phyloP scores from a whole-genome alignment of 2,329 filamentous ascomycete species.

The Monosporascus sp. region DNA sequence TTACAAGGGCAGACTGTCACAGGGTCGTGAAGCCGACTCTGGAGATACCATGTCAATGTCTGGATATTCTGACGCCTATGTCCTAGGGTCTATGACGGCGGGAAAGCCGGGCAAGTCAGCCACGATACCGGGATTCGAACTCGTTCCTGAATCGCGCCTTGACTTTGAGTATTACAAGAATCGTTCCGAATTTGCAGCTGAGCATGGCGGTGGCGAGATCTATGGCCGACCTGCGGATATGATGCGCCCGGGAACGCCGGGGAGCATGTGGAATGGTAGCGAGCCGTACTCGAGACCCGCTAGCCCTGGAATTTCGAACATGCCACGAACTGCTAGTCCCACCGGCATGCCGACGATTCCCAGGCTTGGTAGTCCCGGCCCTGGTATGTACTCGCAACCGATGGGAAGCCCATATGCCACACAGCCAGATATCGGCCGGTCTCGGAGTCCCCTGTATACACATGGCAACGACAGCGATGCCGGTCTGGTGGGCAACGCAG shows the following conservation, averaged over 20 bases:
- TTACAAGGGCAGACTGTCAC: constrained; percentile 73
- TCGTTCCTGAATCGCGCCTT: constrained; percentile 79
- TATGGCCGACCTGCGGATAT: constrained; percentile 57
- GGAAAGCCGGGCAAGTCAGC: constrained; percentile 43
- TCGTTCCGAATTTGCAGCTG: constrained; percentile 78
- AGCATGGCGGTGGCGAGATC: constrained; percentile 73
- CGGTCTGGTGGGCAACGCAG: constrained; percentile 49
- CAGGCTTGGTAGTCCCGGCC: constrained; percentile 20
- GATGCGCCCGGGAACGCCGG: constrained; percentile 56
- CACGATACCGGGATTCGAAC: constrained; percentile 71
- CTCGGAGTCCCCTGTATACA: constrained; percentile 44
- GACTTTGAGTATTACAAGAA: constrained; percentile 93
- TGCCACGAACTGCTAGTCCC: constrained; percentile 23
- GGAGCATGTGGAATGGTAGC: constrained; percentile 42
- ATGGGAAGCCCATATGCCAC: constrained; percentile 21
- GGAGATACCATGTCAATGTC: constrained; percentile 54
- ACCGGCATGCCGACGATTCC: constrained; percentile 19
- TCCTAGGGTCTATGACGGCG: constrained; percentile 70
- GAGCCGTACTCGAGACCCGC: constrained; percentile 43
- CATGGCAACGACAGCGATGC: constrained; percentile 49
- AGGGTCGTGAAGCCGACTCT: constrained; percentile 56
- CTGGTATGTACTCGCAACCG: constrained; percentile 18
- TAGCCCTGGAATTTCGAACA: constrained; percentile 37
- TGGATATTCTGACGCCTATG: constrained; percentile 78
- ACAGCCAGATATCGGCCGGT: constrained; percentile 24